These are phyloP conservation scores for Cladosporium sp. DNA, from an alignment of 2,329 filamentous ascomycete genomes.

Conservation along the genomic window DNA sequence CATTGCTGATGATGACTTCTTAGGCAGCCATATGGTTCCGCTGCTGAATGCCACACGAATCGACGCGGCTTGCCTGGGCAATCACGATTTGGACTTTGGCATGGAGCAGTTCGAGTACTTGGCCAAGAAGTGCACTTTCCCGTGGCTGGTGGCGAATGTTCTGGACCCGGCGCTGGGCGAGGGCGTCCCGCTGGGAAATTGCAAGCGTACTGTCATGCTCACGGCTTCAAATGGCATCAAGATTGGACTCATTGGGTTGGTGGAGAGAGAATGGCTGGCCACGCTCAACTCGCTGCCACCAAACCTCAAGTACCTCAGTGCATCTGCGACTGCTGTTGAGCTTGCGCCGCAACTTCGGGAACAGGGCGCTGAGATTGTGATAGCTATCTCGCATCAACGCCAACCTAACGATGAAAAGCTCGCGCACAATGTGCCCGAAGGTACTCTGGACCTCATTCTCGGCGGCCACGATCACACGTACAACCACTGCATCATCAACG, in stretches of 20 bases:
- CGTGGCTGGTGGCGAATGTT: slow-evolving; percentile 88
- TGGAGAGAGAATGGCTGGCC: slow-evolving; percentile 83
- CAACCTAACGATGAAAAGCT: slow-evolving; percentile 90
- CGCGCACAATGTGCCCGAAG: slow-evolving; percentile 67
- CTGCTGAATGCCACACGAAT: slow-evolving; percentile 77
- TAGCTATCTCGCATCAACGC: slow-evolving; percentile 81
- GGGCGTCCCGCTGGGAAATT: slow-evolving; percentile 71
- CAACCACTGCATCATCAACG: slow-evolving; percentile 72
- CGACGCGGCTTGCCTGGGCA: slow-evolving; percentile 81
- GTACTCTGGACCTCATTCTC: slow-evolving; percentile 75
- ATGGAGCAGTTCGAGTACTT: slow-evolving; percentile 76
- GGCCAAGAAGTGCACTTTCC: slow-evolving; percentile 73
- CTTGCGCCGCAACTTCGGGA: slow-evolving; percentile 71
- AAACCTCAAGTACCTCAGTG: slow-evolving; percentile 77
- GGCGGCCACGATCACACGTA: slow-evolving; percentile 93
- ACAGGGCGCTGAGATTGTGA: slow-evolving; percentile 77
- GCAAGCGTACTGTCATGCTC: slow-evolving; percentile 72
- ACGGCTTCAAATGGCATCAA: slow-evolving; percentile 82
- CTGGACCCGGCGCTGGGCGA: slow-evolving; percentile 79
- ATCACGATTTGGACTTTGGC: slow-evolving; percentile 92
- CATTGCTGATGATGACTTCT: neutral
- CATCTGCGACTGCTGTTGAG: slow-evolving; percentile 71
- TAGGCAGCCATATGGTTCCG: slow-evolving; percentile 81
- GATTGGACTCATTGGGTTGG: slow-evolving; percentile 80
- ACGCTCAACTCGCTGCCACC: slow-evolving; percentile 86